phyloP scores from a whole-genome alignment of 2,329 filamentous ascomycete species.

The Zymoseptoria ardabiliae region DNA sequence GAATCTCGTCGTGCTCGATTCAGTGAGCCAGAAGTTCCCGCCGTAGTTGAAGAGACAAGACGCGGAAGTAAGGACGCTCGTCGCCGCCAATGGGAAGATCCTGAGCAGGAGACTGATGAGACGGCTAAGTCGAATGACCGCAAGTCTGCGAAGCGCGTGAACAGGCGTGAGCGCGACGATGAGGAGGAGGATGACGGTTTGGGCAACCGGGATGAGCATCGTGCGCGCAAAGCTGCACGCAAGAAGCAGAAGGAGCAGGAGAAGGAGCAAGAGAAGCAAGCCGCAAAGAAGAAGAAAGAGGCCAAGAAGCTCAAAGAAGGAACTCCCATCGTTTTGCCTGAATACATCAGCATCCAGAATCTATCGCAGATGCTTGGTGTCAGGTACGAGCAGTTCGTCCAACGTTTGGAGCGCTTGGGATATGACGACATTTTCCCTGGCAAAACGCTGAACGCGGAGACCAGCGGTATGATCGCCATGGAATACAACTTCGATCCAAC shows the following conservation, averaged over 20 bases:
- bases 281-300: conserved; percentile 19
- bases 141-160: conserved; percentile 11
- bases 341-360: conserved; percentile 84
- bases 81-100: conserved; percentile 12
- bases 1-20: neutral
- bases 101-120: conserved; percentile 12
- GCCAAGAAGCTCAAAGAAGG: conserved; percentile 32
- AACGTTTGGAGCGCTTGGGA: conserved; percentile 73
- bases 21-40: neutral
- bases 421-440: conserved; percentile 79
- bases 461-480: conserved; percentile 78
- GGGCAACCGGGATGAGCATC: conserved; percentile 21
- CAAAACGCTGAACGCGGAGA: conserved; percentile 84
- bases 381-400: conserved; percentile 61
- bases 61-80: conserved; percentile 6
- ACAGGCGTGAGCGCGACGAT: conserved; percentile 17
- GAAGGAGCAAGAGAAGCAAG: conserved; percentile 18
- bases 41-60: neutral
- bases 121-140: conserved; percentile 7
- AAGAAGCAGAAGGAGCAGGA: conserved; percentile 14
- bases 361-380: conserved; percentile 69
- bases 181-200: conserved; percentile 23
- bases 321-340: conserved; percentile 68
- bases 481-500: conserved; percentile 91
- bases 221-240: conserved; percentile 18